Evolutionary conservation across 73 alveolate species (phyloP), one percentile per base, ranked within the genome.

Genomic region (Stentor roeselii): DNA sequence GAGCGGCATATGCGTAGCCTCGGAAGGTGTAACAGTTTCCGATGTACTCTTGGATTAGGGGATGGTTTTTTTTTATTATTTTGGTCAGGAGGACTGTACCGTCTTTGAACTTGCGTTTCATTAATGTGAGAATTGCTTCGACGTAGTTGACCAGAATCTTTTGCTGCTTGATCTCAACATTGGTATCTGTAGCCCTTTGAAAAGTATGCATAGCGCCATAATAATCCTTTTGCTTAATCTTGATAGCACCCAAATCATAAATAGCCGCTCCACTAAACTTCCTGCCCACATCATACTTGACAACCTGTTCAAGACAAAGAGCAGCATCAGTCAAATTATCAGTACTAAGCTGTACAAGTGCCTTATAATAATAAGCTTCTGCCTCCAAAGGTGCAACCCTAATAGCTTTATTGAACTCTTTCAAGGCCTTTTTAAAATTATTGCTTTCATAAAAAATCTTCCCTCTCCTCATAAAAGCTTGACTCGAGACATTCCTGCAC

Each of bases 151-250:
- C 75, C 32, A 88, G 83, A 30, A 83, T 88, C 39, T 84, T 88
- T 39, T 83, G 78, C 75, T 83, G 67, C 35, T 67, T 76, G 37
- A 75, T 84, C 30, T 88, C 93, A 34, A 86, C 74, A 35, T 88
- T 88, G 50, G 83, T 38, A 59, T 82, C 82, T 3, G 82, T 84
- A 3, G 93, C 86, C 82, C 93, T 88, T 83, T 84, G 74, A n/a
- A 88, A 76, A 31, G 93, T 88, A 76, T 88, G 90, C 61, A 67
- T 80, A 32, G 93, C 93, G 2, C 86, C 93, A 85, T 88, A 88
- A 40, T 80, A 88, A 59, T 88, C 93, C 76, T 86, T 82, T 75
- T 84, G 60, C 31, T 88, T 86, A 4, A 88, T 84, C 39, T 88
- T 82, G 38, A 88, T 88, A 60, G 39, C 83, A 39, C 88, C 93